phyloP scores from a whole-genome alignment of 2,329 filamentous ascomycete species.

The Colletotrichum eremochloae region DNA sequence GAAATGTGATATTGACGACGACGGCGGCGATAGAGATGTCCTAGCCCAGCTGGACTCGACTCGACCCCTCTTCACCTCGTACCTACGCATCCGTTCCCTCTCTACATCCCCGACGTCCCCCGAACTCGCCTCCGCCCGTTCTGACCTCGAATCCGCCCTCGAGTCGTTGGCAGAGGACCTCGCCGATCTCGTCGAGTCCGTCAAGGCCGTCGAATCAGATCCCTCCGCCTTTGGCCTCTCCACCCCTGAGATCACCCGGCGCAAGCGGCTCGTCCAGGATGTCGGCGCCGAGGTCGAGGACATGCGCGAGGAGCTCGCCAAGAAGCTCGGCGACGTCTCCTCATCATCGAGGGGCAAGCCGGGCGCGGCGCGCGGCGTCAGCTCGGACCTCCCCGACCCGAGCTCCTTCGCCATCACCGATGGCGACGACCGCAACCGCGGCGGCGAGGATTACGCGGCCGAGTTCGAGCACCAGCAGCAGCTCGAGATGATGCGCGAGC shows the following conservation, averaged over 20 bases:
- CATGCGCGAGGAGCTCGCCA: slow-evolving; percentile 86
- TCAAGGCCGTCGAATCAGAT: slow-evolving; percentile 88
- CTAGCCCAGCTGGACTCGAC: slow-evolving; percentile 84
- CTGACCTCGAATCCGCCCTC: slow-evolving; percentile 76
- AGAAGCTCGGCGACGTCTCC: slow-evolving; percentile 61
- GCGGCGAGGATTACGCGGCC: slow-evolving; percentile 74
- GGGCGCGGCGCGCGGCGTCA: slow-evolving; percentile 50
- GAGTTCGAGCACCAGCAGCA: slow-evolving; percentile 94
- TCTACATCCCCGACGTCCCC: slow-evolving; percentile 79
- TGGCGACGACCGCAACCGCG: slow-evolving; percentile 59
- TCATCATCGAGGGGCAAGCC: slow-evolving; percentile 40
- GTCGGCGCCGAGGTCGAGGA: slow-evolving; percentile 89
- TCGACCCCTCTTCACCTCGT: slow-evolving; percentile 91
- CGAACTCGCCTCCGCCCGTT: slow-evolving; percentile 84
- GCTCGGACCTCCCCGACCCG: slow-evolving; percentile 66
- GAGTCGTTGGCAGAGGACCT: slow-evolving; percentile 84
- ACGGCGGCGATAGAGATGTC: slow-evolving; percentile 77
- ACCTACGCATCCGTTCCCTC: slow-evolving; percentile 93
- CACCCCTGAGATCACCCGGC: slow-evolving; percentile 82
- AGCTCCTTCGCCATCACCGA: slow-evolving; percentile 70
- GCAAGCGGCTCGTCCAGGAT: slow-evolving; percentile 87
- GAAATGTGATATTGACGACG: background rate
- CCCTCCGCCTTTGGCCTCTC: slow-evolving; percentile 90
- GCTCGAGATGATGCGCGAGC: slow-evolving; percentile 90
- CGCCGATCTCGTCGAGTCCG: slow-evolving; percentile 87